A percentile compares a stretch with the other conserved stretches of the same genome.
These are phyloP conservation scores for Coemansia sp. DNA, from an alignment of 192 early-diverging fungal species.

Conservation along the genomic window DNA sequence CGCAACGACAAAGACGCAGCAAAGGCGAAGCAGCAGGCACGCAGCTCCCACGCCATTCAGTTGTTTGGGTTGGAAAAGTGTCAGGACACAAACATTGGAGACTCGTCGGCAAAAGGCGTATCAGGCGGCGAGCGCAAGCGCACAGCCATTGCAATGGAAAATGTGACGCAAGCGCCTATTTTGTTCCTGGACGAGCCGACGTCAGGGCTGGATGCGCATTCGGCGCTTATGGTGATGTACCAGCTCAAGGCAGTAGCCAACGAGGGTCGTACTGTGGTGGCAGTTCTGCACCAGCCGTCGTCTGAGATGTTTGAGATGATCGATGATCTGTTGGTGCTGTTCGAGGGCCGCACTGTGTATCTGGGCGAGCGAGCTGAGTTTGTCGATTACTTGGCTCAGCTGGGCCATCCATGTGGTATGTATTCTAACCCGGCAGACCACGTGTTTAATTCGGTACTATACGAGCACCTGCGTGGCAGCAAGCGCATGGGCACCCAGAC, in stretches of 20 bases:
- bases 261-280: conserved; percentile 45
- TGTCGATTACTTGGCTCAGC: conserved; percentile 50
- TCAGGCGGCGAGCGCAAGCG: conserved; percentile 76
- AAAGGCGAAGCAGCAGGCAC: conserved; percentile 11
- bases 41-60: conserved; percentile 59
- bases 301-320: conserved; percentile 63
- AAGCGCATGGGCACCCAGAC: background rate
- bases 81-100: conserved; percentile 68
- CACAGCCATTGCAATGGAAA: conserved; percentile 72
- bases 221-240: conserved; percentile 54
- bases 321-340: conserved; percentile 67
- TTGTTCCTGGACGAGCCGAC: conserved; percentile 50
- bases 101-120: conserved; percentile 62
- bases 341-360: conserved; percentile 71
- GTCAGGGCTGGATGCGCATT: conserved; percentile 60
- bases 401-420: conserved; percentile 55
- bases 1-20: background rate
- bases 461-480: conserved; percentile 27
- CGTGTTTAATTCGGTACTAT: conserved; percentile 60
- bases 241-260: conserved; percentile 50
- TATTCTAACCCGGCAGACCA: conserved; percentile 62
- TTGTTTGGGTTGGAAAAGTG: conserved; percentile 65
- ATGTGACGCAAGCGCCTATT: conserved; percentile 66
- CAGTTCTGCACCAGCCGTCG: conserved; percentile 59
- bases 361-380: conserved; percentile 54